Conservation (phyloP, 805 yeast genomes). For the Spathaspora girioi region DNA sequence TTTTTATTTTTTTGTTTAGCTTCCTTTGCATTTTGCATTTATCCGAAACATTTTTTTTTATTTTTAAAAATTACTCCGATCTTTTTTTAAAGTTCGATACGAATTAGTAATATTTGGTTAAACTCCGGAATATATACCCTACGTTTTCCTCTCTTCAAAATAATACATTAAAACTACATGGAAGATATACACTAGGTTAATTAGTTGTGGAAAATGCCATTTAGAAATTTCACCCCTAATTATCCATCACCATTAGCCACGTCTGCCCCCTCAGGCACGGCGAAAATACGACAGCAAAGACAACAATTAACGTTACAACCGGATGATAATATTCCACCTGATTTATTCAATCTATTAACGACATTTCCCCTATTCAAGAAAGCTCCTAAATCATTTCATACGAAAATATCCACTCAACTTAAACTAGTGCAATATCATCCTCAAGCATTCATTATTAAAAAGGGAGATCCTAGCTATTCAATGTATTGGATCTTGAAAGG, state of each 20-base stretch:
- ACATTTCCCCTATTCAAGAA: slow-evolving; percentile 59
- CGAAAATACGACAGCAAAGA: not conserved
- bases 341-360: slow-evolving; percentile 48
- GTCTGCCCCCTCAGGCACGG: not conserved
- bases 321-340: slow-evolving; percentile 42
- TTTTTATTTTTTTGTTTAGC: too few relatives aligned
- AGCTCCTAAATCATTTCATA: slow-evolving; percentile 65
- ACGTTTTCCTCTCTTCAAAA: too few relatives aligned
- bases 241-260: slow-evolving; percentile 25
- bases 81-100: not conserved
- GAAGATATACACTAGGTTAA: not conserved
- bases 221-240: slow-evolving; percentile 16
- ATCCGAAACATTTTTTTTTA: not conserved
- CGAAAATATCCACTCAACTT: slow-evolving; percentile 54
- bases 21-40: not conserved
- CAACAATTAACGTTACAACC: not conserved
- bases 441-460: slow-evolving; percentile 64
- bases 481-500: slow-evolving; percentile 83
- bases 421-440: slow-evolving; percentile 61
- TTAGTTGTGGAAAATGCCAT: not conserved
- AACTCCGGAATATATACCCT: too few relatives aligned
- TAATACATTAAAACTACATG: not conserved
- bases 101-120: not conserved
- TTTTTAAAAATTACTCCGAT: not conserved
- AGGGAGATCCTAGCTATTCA: slow-evolving; percentile 69